Evolutionary conservation across 2,329 filamentous ascomycete genomes (phyloP).

Genomic region (Aspergillus hiratsukae): DNA sequence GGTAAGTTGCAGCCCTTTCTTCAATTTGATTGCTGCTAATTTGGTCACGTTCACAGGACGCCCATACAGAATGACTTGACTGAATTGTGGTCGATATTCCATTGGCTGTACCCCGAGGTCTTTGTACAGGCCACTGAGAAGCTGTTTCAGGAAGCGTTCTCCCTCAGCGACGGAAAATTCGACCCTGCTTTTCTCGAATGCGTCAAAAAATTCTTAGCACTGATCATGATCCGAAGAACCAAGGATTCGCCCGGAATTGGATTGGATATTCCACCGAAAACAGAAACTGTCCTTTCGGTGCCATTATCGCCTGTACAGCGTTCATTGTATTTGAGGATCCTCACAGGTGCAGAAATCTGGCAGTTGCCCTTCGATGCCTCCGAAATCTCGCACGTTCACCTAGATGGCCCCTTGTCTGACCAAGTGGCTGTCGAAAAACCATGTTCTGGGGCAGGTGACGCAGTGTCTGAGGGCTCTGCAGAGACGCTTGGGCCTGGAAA

Average conservation of each 20-base stretch:
- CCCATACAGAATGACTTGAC: slow-evolving; percentile 56
- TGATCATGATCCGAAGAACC: slow-evolving; percentile 57
- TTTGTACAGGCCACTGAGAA: slow-evolving; percentile 49
- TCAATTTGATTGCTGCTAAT: not conserved
- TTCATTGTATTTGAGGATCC: slow-evolving; percentile 54
- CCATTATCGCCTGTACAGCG: slow-evolving; percentile 56
- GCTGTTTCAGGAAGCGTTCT: slow-evolving; percentile 54
- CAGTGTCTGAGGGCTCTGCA: not conserved
- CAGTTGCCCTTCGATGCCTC: slow-evolving; percentile 40
- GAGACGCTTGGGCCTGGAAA: slow-evolving; percentile 11
- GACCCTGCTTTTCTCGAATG: slow-evolving; percentile 51
- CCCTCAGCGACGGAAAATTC: slow-evolving; percentile 52
- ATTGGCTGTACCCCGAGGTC: slow-evolving; percentile 57
- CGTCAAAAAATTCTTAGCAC: slow-evolving; percentile 49
- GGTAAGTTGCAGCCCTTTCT: not conserved
- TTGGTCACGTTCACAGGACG: slow-evolving; percentile 30
- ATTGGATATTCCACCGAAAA: slow-evolving; percentile 52
- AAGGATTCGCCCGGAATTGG: slow-evolving; percentile 53
- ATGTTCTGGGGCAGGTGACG: not conserved
- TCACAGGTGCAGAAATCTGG: slow-evolving; percentile 47
- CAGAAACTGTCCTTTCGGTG: slow-evolving; percentile 54
- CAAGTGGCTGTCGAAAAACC: slow-evolving; percentile 35
- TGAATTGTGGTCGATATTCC: slow-evolving; percentile 55
- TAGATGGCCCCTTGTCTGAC: not conserved
- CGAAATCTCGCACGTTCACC: slow-evolving; percentile 22